These are phyloP conservation scores for Apiotrichum montevideense DNA, from an alignment of 1,284 basidiomycete genomes.

Conservation along the genomic window DNA sequence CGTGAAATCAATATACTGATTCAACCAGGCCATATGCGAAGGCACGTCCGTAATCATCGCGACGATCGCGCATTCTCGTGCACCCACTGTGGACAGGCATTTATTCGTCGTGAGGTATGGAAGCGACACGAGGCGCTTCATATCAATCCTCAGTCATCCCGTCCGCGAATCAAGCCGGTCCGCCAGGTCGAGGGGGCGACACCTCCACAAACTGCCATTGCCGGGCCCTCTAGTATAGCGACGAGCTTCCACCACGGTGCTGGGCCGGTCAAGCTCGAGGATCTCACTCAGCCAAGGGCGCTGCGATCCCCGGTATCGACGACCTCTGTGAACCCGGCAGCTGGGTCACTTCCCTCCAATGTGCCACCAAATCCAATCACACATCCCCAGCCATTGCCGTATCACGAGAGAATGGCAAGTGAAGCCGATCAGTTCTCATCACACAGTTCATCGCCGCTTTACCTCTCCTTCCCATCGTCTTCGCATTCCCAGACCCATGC, in stretches of 20 bases:
- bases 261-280: not conserved
- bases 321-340: too few relatives aligned
- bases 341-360: not conserved
- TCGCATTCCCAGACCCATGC: not conserved
- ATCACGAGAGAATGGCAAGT: not conserved
- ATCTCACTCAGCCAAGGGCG: not conserved
- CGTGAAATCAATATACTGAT: not conserved
- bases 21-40: conserved; percentile 9
- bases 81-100: conserved; percentile 10
- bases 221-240: too few relatives aligned
- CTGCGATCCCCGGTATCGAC: too few relatives aligned
- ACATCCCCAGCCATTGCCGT: not conserved
- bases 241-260: not conserved
- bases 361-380: not conserved
- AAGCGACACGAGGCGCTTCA: conserved; percentile 12
- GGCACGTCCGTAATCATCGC: conserved; percentile 11
- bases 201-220: not conserved
- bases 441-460: not conserved
- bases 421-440: not conserved
- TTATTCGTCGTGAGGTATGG: conserved; percentile 11
- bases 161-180: conserved; percentile 12
- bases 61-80: conserved; percentile 8
- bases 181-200: not conserved
- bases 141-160: conserved; percentile 9
- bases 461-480: not conserved